phyloP scores from a whole-genome alignment of 768 basidiomycete species.

The Suillus plorans region DNA sequence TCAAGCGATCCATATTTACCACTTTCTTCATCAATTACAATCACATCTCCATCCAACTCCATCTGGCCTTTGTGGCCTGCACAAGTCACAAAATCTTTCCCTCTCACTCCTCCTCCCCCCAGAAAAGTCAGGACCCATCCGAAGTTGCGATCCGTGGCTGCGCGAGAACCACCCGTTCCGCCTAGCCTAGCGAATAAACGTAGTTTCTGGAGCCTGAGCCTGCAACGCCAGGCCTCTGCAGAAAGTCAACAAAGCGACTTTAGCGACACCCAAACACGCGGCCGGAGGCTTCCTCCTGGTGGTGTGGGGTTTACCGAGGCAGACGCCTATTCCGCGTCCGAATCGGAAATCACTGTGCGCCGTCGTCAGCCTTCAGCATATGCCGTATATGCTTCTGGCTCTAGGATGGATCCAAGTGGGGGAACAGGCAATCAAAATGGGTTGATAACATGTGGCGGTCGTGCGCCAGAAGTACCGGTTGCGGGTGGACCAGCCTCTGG shows the following conservation, averaged over 20 bases:
- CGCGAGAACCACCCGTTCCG: constrained; percentile 31
- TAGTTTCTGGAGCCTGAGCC: constrained; percentile 20
- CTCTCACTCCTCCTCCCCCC: constrained; percentile 28
- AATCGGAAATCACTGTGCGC: constrained; percentile 1
- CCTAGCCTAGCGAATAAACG: constrained; percentile 30
- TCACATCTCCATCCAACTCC: constrained; percentile 22
- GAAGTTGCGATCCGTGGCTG: constrained; percentile 26
- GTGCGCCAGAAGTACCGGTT: neutral
- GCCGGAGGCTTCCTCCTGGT: constrained; percentile 12
- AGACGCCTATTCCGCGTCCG: neutral
- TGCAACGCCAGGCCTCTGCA: constrained; percentile 26
- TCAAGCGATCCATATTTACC: constrained; percentile 27
- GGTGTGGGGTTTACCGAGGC: constrained; percentile 4
- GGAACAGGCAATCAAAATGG: neutral
- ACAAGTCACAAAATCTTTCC: constrained; percentile 31
- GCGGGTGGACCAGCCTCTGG: neutral
- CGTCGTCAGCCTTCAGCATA: neutral
- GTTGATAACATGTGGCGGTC: neutral
- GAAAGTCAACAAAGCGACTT: constrained; percentile 30
- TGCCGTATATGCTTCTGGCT: neutral
- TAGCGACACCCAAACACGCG: constrained; percentile 17
- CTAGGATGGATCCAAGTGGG: neutral
- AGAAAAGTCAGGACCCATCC: constrained; percentile 28
- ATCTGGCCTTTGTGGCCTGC: constrained; percentile 26
- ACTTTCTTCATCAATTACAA: constrained; percentile 19